Evolutionary conservation across 768 basidiomycete genomes (phyloP).

Genomic region (Tulasnella sp.): DNA sequence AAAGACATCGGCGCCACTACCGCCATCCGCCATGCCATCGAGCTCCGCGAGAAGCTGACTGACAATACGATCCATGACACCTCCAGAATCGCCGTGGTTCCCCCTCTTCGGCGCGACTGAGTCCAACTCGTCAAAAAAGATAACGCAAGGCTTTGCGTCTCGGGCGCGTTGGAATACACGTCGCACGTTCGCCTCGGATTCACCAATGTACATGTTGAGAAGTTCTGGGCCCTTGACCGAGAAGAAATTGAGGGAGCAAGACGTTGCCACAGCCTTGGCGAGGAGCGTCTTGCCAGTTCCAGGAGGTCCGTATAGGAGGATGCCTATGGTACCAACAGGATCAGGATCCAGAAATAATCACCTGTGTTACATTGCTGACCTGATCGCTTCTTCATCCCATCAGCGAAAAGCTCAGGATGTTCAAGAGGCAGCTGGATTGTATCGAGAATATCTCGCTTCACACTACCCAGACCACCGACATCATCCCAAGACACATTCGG

Average conservation of each 20-base stretch:
- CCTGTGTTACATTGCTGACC: conserved; percentile 39
- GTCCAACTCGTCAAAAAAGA: conserved; percentile 95
- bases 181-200: conserved; percentile 95
- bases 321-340: conserved; percentile 39
- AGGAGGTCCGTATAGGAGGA: conserved; percentile 88
- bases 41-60: conserved; percentile 89
- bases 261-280: conserved; percentile 93
- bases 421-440: conserved; percentile 90
- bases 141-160: conserved; percentile 87
- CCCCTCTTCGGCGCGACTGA: conserved; percentile 91
- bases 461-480: conserved; percentile 78
- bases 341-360: background rate
- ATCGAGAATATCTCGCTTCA: conserved; percentile 89
- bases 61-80: conserved; percentile 97
- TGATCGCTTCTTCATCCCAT: conserved; percentile 90
- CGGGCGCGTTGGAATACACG: conserved; percentile 82
- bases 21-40: conserved; percentile 71
- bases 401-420: conserved; percentile 79
- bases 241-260: conserved; percentile 90
- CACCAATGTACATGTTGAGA: conserved; percentile 97
- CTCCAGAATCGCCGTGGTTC: conserved; percentile 91
- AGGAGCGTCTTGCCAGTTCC: conserved; percentile 93
- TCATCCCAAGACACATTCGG: conserved; percentile 96
- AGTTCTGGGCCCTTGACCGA: conserved; percentile 96
- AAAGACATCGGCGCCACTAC: conserved; percentile 62